Evolutionary conservation across 1,139 yeast genomes (phyloP).

Genomic region (Wickerhamomyces sp.): DNA sequence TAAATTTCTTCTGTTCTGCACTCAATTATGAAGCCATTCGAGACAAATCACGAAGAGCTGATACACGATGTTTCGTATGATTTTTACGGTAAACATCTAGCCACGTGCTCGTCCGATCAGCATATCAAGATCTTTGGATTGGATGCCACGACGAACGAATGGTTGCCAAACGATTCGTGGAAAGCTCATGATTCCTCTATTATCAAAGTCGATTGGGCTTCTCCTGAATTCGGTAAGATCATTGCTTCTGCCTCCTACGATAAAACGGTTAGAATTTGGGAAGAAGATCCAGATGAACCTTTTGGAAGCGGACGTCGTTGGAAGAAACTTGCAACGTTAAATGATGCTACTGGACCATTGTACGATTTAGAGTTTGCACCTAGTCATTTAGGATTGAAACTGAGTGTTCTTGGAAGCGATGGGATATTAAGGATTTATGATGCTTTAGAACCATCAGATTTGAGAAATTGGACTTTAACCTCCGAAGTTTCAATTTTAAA

Average conservation of each 20-base stretch:
- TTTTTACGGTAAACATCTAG: conserved; percentile 84
- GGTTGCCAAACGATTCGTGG: conserved; percentile 87
- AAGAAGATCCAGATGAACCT: conserved; percentile 77
- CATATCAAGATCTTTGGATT: conserved; percentile 82
- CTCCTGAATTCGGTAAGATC: conserved; percentile 86
- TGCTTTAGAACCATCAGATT: conserved; percentile 81
- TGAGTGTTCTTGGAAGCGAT: conserved; percentile 89
- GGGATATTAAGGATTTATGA: conserved; percentile 85
- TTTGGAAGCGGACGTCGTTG: conserved; percentile 77
- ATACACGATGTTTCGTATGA: conserved; percentile 86
- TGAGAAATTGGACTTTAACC: conserved; percentile 75
- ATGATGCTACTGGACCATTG: conserved; percentile 85
- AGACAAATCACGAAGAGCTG: conserved; percentile 87
- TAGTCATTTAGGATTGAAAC: conserved; percentile 69
- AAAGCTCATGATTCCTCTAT: conserved; percentile 91
- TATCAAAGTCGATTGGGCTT: conserved; percentile 84
- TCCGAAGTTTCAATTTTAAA: conserved; percentile 66
- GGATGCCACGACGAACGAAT: conserved; percentile 48
- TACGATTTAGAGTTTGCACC: conserved; percentile 92
- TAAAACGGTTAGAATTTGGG: conserved; percentile 85
- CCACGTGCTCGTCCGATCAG: conserved; percentile 91
- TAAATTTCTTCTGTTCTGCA: too few species aligned
- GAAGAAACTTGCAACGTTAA: conserved; percentile 67
- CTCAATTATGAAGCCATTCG: conserved; percentile 63
- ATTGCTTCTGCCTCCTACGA: conserved; percentile 89